These are phyloP conservation scores for Hypoxylon fuscum DNA, from an alignment of 495 filamentous ascomycete species.

Conservation along the genomic window DNA sequence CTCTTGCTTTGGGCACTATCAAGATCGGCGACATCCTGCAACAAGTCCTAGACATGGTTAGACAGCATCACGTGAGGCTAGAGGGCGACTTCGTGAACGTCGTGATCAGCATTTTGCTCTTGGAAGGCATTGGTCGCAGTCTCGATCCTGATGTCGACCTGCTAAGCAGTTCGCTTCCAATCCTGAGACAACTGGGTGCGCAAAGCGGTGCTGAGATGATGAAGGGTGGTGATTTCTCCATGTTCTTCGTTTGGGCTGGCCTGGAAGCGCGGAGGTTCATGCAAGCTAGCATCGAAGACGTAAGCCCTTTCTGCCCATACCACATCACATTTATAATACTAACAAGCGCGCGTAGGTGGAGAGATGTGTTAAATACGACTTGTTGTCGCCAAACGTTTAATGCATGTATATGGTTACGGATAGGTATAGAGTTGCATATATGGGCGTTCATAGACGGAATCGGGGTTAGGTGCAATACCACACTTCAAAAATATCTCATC, in stretches of 20 bases:
- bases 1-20: conserved; percentile 92
- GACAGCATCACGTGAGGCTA: conserved; percentile 89
- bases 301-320: conserved; percentile 52
- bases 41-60: conserved; percentile 90
- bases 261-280: conserved; percentile 88
- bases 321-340: conserved; percentile 18
- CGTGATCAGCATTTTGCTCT: conserved; percentile 89
- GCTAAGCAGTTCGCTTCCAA: conserved; percentile 86
- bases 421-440: conserved; percentile 30
- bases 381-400: conserved; percentile 82
- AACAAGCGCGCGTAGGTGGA: conserved; percentile 63
- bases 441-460: conserved; percentile 20
- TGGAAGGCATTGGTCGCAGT: conserved; percentile 92
- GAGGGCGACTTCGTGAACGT: conserved; percentile 99
- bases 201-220: conserved; percentile 74
- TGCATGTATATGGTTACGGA: conserved; percentile 7
- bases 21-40: conserved; percentile 96
- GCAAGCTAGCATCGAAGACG: conserved; percentile 87
- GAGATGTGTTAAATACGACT: conserved; percentile 83
- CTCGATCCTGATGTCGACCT: conserved; percentile 90
- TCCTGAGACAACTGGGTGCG: conserved; percentile 86
- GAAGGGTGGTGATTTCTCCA: conserved; percentile 82
- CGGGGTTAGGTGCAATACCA: conserved; percentile 9
- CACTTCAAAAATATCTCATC: conserved; percentile 16
- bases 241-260: conserved; percentile 94